Evolutionary conservation across 371 early-diverging fungal species (phyloP).

Genomic region (Apophysomyces sp.): DNA sequence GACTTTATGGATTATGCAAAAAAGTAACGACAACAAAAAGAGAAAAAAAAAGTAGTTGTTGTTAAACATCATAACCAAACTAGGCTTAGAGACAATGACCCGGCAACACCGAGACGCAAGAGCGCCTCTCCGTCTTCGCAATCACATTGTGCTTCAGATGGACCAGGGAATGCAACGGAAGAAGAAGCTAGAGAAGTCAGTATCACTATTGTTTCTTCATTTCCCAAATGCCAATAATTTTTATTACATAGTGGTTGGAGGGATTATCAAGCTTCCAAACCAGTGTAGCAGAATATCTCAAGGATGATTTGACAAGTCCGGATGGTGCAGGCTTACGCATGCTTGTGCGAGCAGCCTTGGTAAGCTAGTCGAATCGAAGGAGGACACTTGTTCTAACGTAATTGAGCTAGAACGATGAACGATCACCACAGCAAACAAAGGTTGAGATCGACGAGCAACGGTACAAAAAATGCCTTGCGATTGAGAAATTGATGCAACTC

Average conservation of each 20-base stretch:
- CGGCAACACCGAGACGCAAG: not conserved
- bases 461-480: slow-evolving; percentile 10
- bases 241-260: slow-evolving; percentile 26
- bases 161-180: slow-evolving; percentile 7
- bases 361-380: not conserved
- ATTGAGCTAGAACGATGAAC: not conserved
- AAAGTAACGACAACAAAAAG: slow-evolving; percentile 12
- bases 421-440: not conserved
- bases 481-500: slow-evolving; percentile 10
- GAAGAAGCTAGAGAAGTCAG: slow-evolving; percentile 14
- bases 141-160: slow-evolving; percentile 2
- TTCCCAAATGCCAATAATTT: too few relatives aligned
- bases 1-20: slow-evolving; percentile 37
- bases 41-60: not conserved
- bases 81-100: not conserved
- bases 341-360: slow-evolving; percentile 6
- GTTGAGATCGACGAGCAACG: slow-evolving; percentile 3
- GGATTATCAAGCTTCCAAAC: slow-evolving; percentile 13
- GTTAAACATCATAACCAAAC: too few relatives aligned
- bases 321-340: not conserved
- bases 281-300: not conserved
- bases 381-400: not conserved
- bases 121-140: not conserved
- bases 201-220: not conserved
- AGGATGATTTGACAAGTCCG: not conserved